phyloP scores from a whole-genome alignment of 2,329 filamentous ascomycete genomes.

The Grosmannia clavigera region DNA sequence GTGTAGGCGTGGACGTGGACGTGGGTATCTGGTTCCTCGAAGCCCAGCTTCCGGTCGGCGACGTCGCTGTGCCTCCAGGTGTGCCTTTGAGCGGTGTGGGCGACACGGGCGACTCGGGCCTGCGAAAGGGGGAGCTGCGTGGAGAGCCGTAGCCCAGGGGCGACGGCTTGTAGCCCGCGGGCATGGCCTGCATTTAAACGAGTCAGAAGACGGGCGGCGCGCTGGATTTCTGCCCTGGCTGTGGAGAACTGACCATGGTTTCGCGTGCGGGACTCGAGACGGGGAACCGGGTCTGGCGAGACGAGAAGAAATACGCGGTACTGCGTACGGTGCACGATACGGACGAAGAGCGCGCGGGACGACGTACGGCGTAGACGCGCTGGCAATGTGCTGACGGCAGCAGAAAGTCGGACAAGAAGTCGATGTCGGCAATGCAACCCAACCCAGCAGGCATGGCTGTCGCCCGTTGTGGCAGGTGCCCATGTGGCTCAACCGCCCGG shows the following conservation, averaged over 20 bases:
- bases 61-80: constrained; percentile 15
- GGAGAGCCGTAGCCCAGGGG: constrained; percentile 59
- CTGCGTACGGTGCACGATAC: no score
- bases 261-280: background rate
- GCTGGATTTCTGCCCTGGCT: background rate
- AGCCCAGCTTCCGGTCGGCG: constrained; percentile 28
- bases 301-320: background rate
- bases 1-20: constrained; percentile 20
- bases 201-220: background rate
- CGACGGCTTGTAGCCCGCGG: constrained; percentile 54
- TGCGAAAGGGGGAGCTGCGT: constrained; percentile 52
- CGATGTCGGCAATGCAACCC: background rate
- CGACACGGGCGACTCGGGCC: constrained; percentile 50
- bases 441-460: background rate
- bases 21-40: constrained; percentile 21
- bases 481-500: background rate
- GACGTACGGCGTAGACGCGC: no score
- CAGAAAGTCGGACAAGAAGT: background rate
- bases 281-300: background rate
- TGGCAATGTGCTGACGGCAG: no score
- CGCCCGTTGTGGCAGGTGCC: background rate
- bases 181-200: constrained; percentile 31
- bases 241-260: background rate
- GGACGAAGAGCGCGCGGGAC: no score
- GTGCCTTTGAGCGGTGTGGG: constrained; percentile 43